Percentiles rank a stretch among this genome's conserved stretches.
Conservation (phyloP, 2,329 filamentous ascomycete species). For the Raffaelea arxii region DNA sequence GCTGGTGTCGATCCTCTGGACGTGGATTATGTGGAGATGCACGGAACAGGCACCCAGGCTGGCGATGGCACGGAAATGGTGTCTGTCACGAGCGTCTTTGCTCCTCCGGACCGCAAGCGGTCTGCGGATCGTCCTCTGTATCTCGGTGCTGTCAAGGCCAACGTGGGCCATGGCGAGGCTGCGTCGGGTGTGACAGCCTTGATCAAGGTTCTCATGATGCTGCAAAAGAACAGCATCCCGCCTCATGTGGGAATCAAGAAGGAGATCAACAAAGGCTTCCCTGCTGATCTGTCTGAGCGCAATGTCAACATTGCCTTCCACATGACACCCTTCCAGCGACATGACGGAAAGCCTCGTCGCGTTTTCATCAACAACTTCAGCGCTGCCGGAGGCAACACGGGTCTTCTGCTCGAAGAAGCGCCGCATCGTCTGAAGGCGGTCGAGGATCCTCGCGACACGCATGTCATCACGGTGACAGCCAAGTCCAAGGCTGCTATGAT, state of each 20-base stretch:
- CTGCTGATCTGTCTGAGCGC: conserved; percentile 44
- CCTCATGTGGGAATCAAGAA: conserved; percentile 60
- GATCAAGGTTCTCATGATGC: conserved; percentile 56
- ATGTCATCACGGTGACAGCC: conserved; percentile 50
- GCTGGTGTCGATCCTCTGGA: conserved; percentile 68
- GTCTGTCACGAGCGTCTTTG: conserved; percentile 53
- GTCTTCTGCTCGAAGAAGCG: conserved; percentile 54
- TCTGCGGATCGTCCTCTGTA: conserved; percentile 43
- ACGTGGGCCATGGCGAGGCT: conserved; percentile 53
- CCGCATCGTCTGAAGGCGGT: conserved; percentile 25
- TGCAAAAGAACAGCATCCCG: conserved; percentile 52
- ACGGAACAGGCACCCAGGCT: conserved; percentile 79
- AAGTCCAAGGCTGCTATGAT: conserved; percentile 47
- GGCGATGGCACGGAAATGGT: conserved; percentile 77
- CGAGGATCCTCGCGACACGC: conserved; percentile 42
- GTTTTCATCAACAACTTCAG: conserved; percentile 60
- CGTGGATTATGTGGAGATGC: conserved; percentile 80
- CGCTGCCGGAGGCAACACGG: conserved; percentile 63
- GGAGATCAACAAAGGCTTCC: conserved; percentile 50
- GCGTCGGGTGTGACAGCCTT: conserved; percentile 54
- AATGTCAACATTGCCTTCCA: conserved; percentile 50
- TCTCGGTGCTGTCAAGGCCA: conserved; percentile 55
- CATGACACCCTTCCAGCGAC: conserved; percentile 38
- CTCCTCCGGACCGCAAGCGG: conserved; percentile 35
- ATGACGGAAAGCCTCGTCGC: conserved; percentile 34